phyloP scores from a whole-genome alignment of 2,329 filamentous ascomycete genomes.

The Colletotrichum australisinense region DNA sequence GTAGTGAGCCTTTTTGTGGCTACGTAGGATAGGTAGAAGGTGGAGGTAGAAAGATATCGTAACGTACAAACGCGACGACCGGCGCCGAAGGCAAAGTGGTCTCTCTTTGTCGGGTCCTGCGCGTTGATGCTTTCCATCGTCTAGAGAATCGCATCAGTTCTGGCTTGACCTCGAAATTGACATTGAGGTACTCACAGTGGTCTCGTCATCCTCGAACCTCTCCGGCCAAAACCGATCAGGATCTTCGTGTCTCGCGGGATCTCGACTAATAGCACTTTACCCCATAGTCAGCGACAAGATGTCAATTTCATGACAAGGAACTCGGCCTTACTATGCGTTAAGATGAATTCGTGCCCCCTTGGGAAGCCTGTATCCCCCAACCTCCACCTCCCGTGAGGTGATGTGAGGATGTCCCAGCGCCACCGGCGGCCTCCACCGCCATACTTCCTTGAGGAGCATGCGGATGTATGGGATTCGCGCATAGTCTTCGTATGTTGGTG shows the following conservation, averaged over 20 bases:
- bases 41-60: not conserved
- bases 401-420: constrained; percentile 19
- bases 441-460: constrained; percentile 23
- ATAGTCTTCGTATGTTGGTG: not conserved
- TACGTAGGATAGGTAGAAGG: no score
- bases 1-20: no score
- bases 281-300: not conserved
- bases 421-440: constrained; percentile 3
- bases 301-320: not conserved
- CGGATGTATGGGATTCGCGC: not conserved
- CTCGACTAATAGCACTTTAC: constrained; percentile 6
- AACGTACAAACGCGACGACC: constrained; percentile 39
- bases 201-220: not conserved
- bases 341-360: constrained; percentile 10
- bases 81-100: constrained; percentile 45
- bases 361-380: not conserved
- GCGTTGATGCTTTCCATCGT: constrained; percentile 17
- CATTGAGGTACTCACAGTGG: not conserved
- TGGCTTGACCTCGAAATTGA: no score
- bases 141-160: not conserved
- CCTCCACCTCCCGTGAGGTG: not conserved
- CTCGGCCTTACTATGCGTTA: constrained; percentile 7
- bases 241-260: not conserved
- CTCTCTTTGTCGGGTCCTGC: constrained; percentile 41
- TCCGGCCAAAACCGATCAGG: constrained; percentile 13